These are phyloP conservation scores for Lupinus albus DNA, from an alignment of 306 rosid species.

Conservation along the genomic window DNA sequence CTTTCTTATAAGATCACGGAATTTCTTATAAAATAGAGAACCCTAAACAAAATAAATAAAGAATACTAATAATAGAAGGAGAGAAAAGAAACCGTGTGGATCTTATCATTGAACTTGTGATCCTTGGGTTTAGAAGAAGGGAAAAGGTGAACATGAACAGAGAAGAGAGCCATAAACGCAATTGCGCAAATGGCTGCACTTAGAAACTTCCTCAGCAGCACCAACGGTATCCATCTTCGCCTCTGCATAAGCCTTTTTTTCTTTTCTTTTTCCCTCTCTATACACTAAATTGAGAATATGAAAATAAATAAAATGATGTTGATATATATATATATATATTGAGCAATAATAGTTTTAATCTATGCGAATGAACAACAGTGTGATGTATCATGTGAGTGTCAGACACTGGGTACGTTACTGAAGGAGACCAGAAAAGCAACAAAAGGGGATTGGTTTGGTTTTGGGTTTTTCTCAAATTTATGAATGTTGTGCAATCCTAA, in stretches of 20 bases:
- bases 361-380: not conserved
- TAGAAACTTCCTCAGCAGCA: slow-evolving; percentile 65
- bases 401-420: not conserved
- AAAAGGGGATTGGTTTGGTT: slow-evolving; percentile 1
- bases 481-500: not conserved
- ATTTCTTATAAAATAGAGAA: slow-evolving; percentile 15
- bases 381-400: not conserved
- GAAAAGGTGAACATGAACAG: slow-evolving; percentile 62
- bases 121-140: slow-evolving; percentile 70
- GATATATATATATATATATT: not conserved
- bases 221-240: slow-evolving; percentile 56
- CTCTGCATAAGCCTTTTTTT: slow-evolving; percentile 54
- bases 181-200: slow-evolving; percentile 70
- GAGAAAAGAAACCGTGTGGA: slow-evolving; percentile 57
- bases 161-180: slow-evolving; percentile 64
- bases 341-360: not conserved
- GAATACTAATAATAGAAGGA: not conserved
- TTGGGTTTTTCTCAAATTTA: slow-evolving; percentile 12
- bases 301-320: not conserved
- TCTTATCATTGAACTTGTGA: slow-evolving; percentile 72
- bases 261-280: not conserved
- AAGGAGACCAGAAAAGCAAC: not conserved
- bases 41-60: slow-evolving; percentile 31
- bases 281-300: not conserved
- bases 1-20: slow-evolving; percentile 7